Percentiles rank a stretch among this genome's conserved stretches.
phyloP scores from a whole-genome alignment of 257 asterid genomes.

The Linderniella brevidens region DNA sequence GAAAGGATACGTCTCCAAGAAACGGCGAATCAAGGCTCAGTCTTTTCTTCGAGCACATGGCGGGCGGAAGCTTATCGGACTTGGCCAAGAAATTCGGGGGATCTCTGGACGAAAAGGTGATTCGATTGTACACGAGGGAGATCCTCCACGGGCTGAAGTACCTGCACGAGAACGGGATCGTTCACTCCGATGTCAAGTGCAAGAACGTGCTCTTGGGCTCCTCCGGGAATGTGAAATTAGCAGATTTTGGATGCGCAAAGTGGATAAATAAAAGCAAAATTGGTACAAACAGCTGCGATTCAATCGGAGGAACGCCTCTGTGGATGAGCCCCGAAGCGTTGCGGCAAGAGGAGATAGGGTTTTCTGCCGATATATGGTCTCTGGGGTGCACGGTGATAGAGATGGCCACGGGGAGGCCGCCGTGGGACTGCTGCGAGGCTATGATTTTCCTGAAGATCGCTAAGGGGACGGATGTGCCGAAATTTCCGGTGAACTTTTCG shows the following conservation, averaged over 20 bases:
- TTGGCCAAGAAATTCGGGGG: conserved; percentile 36
- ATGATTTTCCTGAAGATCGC: conserved; percentile 22
- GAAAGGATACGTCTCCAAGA: conserved; percentile 15
- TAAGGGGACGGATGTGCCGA: conserved; percentile 22
- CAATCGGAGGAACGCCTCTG: conserved; percentile 39
- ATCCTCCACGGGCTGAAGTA: conserved; percentile 30
- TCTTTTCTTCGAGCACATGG: conserved; percentile 41
- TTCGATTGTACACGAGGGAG: conserved; percentile 28
- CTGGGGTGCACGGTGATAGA: conserved; percentile 55
- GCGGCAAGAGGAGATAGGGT: conserved; percentile 18
- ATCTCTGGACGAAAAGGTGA: conserved; percentile 20
- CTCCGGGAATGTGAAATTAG: conserved; percentile 27
- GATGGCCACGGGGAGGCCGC: conserved; percentile 43
- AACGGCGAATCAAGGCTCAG: conserved; percentile 12
- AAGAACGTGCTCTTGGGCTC: conserved; percentile 25
- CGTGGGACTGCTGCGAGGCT: conserved; percentile 27
- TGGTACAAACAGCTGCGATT: not conserved
- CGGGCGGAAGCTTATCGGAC: conserved; percentile 45
- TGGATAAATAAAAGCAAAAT: conserved; percentile 1
- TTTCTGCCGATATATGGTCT: conserved; percentile 47
- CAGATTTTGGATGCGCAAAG: conserved; percentile 45
- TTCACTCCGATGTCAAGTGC: conserved; percentile 49
- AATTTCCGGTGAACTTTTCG: conserved; percentile 26
- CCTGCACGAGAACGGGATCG: conserved; percentile 26
- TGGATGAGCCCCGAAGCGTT: conserved; percentile 66